phyloP scores from a whole-genome alignment of 176 grass and related monocot species.

The Olyra latifolia region DNA sequence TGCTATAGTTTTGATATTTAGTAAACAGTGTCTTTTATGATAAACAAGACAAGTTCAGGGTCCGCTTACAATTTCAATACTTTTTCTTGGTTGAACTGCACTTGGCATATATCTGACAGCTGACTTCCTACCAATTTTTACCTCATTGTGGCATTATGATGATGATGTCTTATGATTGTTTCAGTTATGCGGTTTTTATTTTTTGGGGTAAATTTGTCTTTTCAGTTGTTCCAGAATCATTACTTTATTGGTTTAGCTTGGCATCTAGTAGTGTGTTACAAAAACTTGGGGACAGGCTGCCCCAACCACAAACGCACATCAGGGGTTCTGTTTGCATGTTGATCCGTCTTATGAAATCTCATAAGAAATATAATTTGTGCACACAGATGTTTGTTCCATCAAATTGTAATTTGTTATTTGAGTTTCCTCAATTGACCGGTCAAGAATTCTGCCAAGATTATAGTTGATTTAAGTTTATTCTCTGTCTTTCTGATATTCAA shows the following conservation, averaged over 20 bases:
- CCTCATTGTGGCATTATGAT: not conserved
- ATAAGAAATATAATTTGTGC: not conserved
- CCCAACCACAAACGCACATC: not conserved
- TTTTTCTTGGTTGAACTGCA: not conserved
- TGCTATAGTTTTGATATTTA: not conserved
- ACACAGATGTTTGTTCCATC: no score
- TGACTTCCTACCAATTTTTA: not conserved
- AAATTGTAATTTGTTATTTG: no score
- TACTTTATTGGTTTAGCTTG: not conserved
- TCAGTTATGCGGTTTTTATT: not conserved
- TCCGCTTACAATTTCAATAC: not conserved
- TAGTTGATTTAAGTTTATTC: not conserved
- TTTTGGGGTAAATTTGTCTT: not conserved
- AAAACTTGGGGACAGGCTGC: not conserved
- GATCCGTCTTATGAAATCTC: not conserved
- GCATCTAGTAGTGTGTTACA: not conserved
- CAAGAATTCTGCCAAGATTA: not conserved
- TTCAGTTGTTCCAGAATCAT: not conserved
- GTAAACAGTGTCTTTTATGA: not conserved
- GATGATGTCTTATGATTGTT: not conserved
- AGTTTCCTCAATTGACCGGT: no score
- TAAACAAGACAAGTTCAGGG: not conserved
- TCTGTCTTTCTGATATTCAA: not conserved
- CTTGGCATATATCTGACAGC: not conserved
- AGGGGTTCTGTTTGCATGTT: constrained; percentile 15